Base-by-base conservation (phyloP, 495 filamentous ascomycete species). In the Xylaria curta region DNA sequence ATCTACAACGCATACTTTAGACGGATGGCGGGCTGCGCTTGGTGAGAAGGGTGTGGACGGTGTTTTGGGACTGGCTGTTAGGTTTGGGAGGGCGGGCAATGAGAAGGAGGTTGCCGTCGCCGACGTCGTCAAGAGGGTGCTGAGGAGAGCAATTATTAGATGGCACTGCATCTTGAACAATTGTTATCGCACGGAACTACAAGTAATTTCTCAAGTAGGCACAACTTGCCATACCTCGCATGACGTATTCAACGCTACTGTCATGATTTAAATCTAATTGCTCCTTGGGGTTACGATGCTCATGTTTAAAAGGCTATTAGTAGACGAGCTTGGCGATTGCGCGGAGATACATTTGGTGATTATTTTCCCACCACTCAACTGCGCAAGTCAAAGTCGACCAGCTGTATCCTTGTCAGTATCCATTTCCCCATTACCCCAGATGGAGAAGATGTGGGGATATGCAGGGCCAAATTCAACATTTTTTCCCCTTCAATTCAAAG, bases 331-430 rank as follows among this genome's bases (percentile, higher is more conserved):
- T 66, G 63, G 63, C 63, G 63, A 42, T 15, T 17, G 63, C 63
- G 63, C 44, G 63, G 63, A 44, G 63, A 66, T 19, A 24, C 28
- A 10, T 21, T 51, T 38, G 46, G 9, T 66, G 26, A 51, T 51
- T 51, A 31, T 53, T 66, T 66, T 66, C 63, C 63, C 63, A 66
- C 63, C 63, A 66, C 28, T 66, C 63, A 66, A 66, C 28, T 31
- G 7, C 17, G 26, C 46, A 33, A 53, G 26, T 66, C 36, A 31
- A 28, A 62, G 38, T 13, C 10, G 12, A 49, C 17, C 42, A 53
- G 49, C 21, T 4, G 26, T 51, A 6, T 6, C 46, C 46, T 19
- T 19, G 46, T 49, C 13, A 17, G 5, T 8, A 0, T 21, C 17
- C 19, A 9, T 49, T 21, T 24, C 17, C 54, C 28, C 26, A 33